Evolutionary conservation across 257 asterid genomes (phyloP), one percentile per base, ranked within the genome.

Genomic region (Solanum arcanum): DNA sequence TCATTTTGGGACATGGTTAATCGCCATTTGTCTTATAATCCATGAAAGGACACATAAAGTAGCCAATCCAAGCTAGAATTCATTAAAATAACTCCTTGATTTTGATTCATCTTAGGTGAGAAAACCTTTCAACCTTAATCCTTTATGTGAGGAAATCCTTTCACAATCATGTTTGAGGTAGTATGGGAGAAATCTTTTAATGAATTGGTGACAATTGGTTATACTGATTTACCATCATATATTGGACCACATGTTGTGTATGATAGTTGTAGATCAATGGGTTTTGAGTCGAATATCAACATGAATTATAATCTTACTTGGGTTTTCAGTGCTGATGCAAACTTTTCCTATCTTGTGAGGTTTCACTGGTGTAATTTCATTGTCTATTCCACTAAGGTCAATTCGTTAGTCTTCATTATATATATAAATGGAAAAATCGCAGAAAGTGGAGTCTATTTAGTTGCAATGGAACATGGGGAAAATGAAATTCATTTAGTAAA

Each of bases 341-440:
- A 90, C 86, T 97, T 94, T 92, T 88, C 91, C 83, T 97, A 97
- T 86, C 88, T 97, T 12, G 77, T 95, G 73, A 89, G 99, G 27
- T 94, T 97, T 91, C 99, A 97, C 37, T 97, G 98, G 98, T 97
- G 99, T 29, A 98, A 97, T 41, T 87, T 93, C n/a, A 31, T 74
- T 47, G n/a, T 27, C 1, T 91, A 93, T 87, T 89, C 95, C 91
- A 92, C 87, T 2, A 93, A 86, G 46, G 8, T 88, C 0, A 95
- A 94, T 83, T 93, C 93, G 41, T 90, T 98, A 68, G 94, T 93
- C 5, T 97, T 97, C 64, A 89, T 91, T 15, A 88, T 95, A 31
- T 91, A 21, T 86, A 56, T 97, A 12, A 95, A 97, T 85, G 94
- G 94, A 89, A 91, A 89, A 78, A 94, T 96, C 0, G 97, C 98